Conservation (phyloP, 1,139 yeast species). For the Suhomyces taliae region DNA sequence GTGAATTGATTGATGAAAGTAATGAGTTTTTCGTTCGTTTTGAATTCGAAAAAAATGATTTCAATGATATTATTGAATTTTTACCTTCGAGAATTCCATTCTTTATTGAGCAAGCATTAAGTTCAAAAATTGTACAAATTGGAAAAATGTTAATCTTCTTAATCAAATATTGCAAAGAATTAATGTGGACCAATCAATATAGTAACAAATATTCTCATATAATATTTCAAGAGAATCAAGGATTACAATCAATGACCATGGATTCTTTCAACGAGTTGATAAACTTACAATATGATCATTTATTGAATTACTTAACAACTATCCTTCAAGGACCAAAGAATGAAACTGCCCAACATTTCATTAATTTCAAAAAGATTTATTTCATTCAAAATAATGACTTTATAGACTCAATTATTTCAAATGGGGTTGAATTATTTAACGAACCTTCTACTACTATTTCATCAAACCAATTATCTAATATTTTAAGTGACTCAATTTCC, state of each 20-base stretch:
- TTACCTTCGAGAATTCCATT: slow-evolving; percentile 53
- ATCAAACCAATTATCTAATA: slow-evolving; percentile 63
- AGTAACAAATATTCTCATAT: slow-evolving; percentile 36
- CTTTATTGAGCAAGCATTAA: slow-evolving; percentile 45
- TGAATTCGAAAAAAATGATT: slow-evolving; percentile 28
- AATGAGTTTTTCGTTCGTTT: slow-evolving; percentile 70
- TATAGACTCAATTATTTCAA: slow-evolving; percentile 59
- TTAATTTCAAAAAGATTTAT: slow-evolving; percentile 63
- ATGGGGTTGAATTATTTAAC: slow-evolving; percentile 55
- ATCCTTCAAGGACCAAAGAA: slow-evolving; percentile 48
- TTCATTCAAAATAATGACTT: slow-evolving; percentile 79
- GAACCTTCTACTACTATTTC: slow-evolving; percentile 65
- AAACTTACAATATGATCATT: slow-evolving; percentile 55
- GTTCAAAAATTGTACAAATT: slow-evolving; percentile 63
- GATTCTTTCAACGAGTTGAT: slow-evolving; percentile 36
- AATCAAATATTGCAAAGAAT: slow-evolving; percentile 59
- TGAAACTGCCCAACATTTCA: slow-evolving; percentile 55
- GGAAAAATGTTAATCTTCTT: slow-evolving; percentile 79
- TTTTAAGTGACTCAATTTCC: slow-evolving; percentile 66
- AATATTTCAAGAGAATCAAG: slow-evolving; percentile 28
- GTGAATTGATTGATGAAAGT: slow-evolving; percentile 56
- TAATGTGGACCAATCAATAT: slow-evolving; percentile 54
- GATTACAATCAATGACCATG: slow-evolving; percentile 33
- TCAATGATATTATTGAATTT: slow-evolving; percentile 38
- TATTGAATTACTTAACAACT: slow-evolving; percentile 52